Conservation (phyloP, 2,329 filamentous ascomycete genomes). For the Arthrinium puccinioides region DNA sequence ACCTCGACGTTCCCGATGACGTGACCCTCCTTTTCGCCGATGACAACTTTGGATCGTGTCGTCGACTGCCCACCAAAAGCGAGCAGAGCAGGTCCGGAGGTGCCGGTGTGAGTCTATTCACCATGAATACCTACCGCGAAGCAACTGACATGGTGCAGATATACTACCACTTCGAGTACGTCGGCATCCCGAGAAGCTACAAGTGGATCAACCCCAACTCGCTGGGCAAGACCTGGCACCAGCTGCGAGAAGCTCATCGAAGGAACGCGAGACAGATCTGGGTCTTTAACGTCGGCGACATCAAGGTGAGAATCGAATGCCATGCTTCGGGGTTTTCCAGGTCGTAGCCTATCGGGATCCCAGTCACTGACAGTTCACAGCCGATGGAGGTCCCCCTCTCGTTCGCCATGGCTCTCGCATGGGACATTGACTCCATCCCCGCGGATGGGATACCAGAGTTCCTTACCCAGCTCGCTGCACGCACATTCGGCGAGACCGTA, state of each 20-base stretch:
- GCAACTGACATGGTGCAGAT: constrained; percentile 4
- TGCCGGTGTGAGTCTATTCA: constrained; percentile 35
- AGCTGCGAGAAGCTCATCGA: constrained; percentile 53
- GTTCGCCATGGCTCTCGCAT: constrained; percentile 34
- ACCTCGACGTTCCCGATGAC: constrained; percentile 45
- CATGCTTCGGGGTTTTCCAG: no score
- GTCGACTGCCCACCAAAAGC: constrained; percentile 42
- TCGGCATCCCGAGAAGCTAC: constrained; percentile 38
- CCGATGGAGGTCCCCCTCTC: constrained; percentile 31
- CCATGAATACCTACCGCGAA: no score
- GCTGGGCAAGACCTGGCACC: constrained; percentile 24
- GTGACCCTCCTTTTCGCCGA: constrained; percentile 63
- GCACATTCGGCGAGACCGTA: constrained; percentile 41
- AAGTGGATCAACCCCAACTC: constrained; percentile 61
- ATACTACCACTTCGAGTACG: constrained; percentile 54
- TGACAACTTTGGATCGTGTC: constrained; percentile 50
- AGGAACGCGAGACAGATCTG: constrained; percentile 54
- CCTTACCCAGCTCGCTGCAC: constrained; percentile 35
- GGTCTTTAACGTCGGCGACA: constrained; percentile 61
- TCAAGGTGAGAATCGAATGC: no score
- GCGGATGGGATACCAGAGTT: constrained; percentile 31
- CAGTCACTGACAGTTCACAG: no score
- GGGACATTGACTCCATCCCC: constrained; percentile 41
- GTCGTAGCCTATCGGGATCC: no score
- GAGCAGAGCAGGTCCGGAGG: constrained; percentile 38